Base-by-base conservation (phyloP, 2,329 filamentous ascomycete genomes). In the Salinomyces thailandicus region DNA sequence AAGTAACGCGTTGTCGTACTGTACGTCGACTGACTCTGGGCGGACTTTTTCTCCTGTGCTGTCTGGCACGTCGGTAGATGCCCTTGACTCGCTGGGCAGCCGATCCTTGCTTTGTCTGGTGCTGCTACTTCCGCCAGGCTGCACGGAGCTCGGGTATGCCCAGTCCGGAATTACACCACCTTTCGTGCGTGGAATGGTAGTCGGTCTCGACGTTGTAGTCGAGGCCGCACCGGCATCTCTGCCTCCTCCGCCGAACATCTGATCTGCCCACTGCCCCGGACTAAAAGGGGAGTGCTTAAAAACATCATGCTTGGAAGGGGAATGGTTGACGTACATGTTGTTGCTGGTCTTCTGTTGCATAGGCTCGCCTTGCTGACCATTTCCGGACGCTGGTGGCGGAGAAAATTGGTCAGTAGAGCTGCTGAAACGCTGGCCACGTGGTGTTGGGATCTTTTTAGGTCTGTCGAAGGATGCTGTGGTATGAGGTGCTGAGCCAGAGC, bases 391-490 rank as follows among this genome's bases (percentile, higher is more conserved):
- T 13, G 39, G 35, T 7, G 42, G 29, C 11, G 39, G 36, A 33
- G 31, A 24, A 27, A 42, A 30, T 15, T 37, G 34, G 17, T 40
- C 31, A n/a, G 28, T 18, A 6, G 45, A 39, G 13, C 43, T 48
- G 29, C 52, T 54, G 30, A 49, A 46, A 12, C 51, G 51, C 19
- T 42, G 44, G 35, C 51, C 57, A 4, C 51, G 54, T 22, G 50
- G 47, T 11, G 45, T 52, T 4, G 57, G 57, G 9, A 49, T 49
- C 32, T 51, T 57, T 41, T 52, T 59, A 14, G 52, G 50, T 36
- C 56, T 43, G 14, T 47, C 38, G 22, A 35, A 24, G 24, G 38
- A 19, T 30, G 36, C 16, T 24, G 34, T 18, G 17, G 35, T 32
- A 26, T 45, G 18, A 28, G 43, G 33, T 41, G 42, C 35, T 24